phyloP scores from a whole-genome alignment of 352 stramenopile species.

The Globisporangium echinulatum region DNA sequence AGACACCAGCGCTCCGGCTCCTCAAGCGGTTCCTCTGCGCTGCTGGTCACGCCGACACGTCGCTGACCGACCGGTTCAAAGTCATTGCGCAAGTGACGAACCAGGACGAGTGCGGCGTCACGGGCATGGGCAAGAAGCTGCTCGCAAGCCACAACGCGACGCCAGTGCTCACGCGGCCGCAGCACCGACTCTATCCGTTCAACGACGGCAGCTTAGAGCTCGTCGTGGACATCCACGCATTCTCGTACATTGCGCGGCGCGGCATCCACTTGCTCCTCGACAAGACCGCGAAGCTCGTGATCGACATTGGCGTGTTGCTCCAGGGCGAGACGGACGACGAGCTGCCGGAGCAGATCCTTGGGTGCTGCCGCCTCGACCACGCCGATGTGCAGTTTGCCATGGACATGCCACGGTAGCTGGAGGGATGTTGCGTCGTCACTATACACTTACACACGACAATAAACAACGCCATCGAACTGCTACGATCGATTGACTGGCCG shows the following conservation, averaged over 20 bases:
- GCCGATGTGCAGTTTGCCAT: constrained; percentile 62
- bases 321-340: constrained; percentile 85
- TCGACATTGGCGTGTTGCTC: constrained; percentile 84
- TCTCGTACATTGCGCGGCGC: constrained; percentile 77
- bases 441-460: not conserved
- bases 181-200: constrained; percentile 83
- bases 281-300: constrained; percentile 73
- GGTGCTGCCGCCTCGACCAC: constrained; percentile 73
- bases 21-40: constrained; percentile 56
- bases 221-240: constrained; percentile 75
- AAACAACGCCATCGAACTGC: not conserved
- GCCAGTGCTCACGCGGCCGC: constrained; percentile 73
- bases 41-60: constrained; percentile 39
- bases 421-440: not conserved
- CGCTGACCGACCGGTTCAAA: constrained; percentile 78
- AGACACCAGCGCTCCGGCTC: constrained; percentile 46
- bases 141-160: constrained; percentile 77
- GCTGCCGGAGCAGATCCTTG: constrained; percentile 80
- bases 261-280: constrained; percentile 75
- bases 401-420: constrained; percentile 30
- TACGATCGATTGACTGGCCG: not conserved
- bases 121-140: constrained; percentile 71
- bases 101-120: constrained; percentile 74
- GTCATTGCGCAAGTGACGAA: constrained; percentile 84
- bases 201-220: constrained; percentile 59